Evolutionary conservation across 2,329 filamentous ascomycete species (phyloP).

Genomic region (Aureobasidium sp.): DNA sequence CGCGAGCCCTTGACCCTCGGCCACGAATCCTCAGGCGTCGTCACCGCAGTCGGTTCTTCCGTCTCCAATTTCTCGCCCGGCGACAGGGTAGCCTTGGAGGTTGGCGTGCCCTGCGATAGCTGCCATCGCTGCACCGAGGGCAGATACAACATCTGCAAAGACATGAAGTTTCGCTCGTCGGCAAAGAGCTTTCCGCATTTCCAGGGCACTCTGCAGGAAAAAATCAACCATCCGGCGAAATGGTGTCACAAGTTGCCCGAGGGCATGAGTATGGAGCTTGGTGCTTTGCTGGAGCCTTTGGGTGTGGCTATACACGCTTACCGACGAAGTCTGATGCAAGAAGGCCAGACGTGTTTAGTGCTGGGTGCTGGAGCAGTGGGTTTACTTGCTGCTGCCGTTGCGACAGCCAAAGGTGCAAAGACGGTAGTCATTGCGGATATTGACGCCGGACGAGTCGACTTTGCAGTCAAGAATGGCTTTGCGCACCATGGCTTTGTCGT

Average conservation of each 20-base stretch:
- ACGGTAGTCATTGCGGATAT: constrained; percentile 56
- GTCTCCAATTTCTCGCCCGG: constrained; percentile 53
- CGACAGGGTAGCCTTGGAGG: constrained; percentile 88
- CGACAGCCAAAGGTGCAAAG: constrained; percentile 46
- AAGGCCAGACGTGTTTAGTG: constrained; percentile 45
- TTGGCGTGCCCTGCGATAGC: constrained; percentile 72
- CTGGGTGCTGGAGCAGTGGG: constrained; percentile 58
- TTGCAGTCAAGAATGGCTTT: constrained; percentile 46
- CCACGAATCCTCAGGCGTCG: constrained; percentile 70
- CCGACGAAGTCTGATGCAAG: constrained; percentile 42
- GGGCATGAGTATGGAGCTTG: constrained; percentile 47
- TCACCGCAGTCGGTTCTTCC: constrained; percentile 61
- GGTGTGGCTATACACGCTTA: constrained; percentile 56
- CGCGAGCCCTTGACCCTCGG: constrained; percentile 75
- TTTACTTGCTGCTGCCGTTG: constrained; percentile 51
- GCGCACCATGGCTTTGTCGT: constrained; percentile 41
- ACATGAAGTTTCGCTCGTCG: constrained; percentile 51
- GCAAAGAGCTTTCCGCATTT: constrained; percentile 56
- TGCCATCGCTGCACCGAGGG: constrained; percentile 50
- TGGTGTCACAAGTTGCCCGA: constrained; percentile 55
- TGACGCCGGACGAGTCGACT: constrained; percentile 48
- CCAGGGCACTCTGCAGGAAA: constrained; percentile 57
- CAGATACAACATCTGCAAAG: constrained; percentile 56
- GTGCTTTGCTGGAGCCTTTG: constrained; percentile 54
- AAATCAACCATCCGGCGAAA: constrained; percentile 54